These are phyloP conservation scores for Alternaria sp. DNA, from an alignment of 2,329 filamentous ascomycete genomes.

Conservation along the genomic window DNA sequence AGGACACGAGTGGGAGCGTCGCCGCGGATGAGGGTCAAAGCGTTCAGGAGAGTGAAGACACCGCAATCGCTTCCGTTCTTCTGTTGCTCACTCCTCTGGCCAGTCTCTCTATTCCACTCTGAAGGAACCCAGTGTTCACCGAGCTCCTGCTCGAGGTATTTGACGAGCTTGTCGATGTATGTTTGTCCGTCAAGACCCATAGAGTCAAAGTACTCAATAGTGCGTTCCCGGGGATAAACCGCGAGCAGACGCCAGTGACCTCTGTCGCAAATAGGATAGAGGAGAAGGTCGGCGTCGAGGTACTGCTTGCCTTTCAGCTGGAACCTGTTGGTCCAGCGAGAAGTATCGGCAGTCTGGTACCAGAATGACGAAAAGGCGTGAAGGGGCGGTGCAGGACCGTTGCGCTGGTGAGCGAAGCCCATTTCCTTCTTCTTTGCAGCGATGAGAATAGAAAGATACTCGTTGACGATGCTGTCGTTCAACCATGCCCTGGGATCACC, in stretches of 20 bases:
- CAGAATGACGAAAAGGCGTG: conserved; percentile 71
- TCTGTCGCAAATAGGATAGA: conserved; percentile 70
- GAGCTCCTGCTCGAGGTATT: conserved; percentile 66
- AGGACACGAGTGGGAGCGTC: conserved; percentile 53
- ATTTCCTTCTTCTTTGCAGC: conserved; percentile 63
- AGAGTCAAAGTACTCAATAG: conserved; percentile 74
- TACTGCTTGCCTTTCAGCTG: conserved; percentile 58
- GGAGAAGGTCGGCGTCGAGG: conserved; percentile 68
- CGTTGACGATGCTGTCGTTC: conserved; percentile 78
- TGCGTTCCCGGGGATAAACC: conserved; percentile 65
- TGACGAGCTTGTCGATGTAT: conserved; percentile 36
- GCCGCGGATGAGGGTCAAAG: conserved; percentile 61
- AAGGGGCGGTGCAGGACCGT: conserved; percentile 64
- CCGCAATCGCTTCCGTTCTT: conserved; percentile 76
- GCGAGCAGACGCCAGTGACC: conserved; percentile 76
- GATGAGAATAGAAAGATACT: conserved; percentile 67
- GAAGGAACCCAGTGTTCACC: conserved; percentile 59
- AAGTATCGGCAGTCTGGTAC: conserved; percentile 59
- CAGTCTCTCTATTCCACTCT: conserved; percentile 66
- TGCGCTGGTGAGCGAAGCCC: conserved; percentile 61
- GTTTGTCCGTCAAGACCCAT: conserved; percentile 55
- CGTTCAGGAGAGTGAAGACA: conserved; percentile 78
- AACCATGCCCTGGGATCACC: conserved; percentile 66
- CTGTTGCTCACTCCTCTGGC: conserved; percentile 60
- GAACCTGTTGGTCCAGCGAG: conserved; percentile 56